Evolutionary conservation across 2,329 filamentous ascomycete genomes (phyloP).

Genomic region (Monosporascus sp.): DNA sequence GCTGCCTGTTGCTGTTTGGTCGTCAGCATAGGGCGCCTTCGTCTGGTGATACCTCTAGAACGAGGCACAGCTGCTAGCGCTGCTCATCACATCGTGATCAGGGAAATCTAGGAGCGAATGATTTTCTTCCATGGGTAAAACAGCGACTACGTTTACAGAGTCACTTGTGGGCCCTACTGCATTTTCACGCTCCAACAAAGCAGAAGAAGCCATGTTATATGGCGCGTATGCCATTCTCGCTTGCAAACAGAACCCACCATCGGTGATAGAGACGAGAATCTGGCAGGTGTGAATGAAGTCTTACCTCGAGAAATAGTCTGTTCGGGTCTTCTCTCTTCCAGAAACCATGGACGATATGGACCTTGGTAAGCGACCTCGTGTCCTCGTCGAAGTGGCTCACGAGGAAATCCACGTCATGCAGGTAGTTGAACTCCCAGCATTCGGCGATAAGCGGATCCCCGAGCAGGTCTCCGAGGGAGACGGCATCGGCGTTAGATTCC

Average conservation of each 20-base stretch:
- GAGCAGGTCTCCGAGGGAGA: conserved; percentile 63
- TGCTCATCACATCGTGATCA: no score
- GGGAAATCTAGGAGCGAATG: no score
- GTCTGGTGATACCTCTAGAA: neutral
- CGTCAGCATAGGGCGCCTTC: neutral
- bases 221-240: no score
- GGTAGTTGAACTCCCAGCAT: conserved; percentile 66
- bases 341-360: conserved; percentile 57
- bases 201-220: no score
- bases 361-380: conserved; percentile 40
- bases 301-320: conserved; percentile 52
- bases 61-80: no score
- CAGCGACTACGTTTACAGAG: no score
- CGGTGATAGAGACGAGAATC: no score
- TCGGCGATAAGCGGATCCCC: conserved; percentile 69
- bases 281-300: conserved; percentile 7
- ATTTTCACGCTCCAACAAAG: no score
- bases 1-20: conserved; percentile 51
- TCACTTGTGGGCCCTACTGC: no score
- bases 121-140: no score
- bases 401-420: conserved; percentile 56
- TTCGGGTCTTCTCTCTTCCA: conserved; percentile 63
- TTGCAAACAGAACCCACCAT: no score
- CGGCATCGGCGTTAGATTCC: conserved; percentile 57
- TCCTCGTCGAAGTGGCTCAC: conserved; percentile 50